A percentile compares a stretch with the other conserved stretches of the same genome.
phyloP scores from a whole-genome alignment of 768 basidiomycete genomes.

The Fibroporia radiculosa region DNA sequence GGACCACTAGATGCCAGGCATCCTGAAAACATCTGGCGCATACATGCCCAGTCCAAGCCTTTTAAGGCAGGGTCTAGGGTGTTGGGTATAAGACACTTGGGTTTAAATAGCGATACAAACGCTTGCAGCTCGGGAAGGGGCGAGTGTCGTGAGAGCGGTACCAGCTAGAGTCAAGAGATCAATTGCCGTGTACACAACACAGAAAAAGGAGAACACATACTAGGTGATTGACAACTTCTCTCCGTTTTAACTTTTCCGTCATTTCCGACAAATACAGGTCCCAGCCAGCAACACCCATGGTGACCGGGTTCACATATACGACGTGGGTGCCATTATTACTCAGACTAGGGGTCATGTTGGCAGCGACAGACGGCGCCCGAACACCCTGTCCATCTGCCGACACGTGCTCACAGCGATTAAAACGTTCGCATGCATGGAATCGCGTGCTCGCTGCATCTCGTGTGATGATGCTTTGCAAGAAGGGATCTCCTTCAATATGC shows the following conservation, averaged over 20 bases:
- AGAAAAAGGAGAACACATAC: conserved; percentile 32
- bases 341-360: not conserved
- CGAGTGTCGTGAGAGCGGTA: conserved; percentile 83
- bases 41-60: conserved; percentile 66
- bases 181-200: not conserved
- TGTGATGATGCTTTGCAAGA: conserved; percentile 53
- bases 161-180: conserved; percentile 41
- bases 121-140: conserved; percentile 76
- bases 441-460: conserved; percentile 55
- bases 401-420: conserved; percentile 62
- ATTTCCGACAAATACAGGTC: conserved; percentile 42
- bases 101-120: conserved; percentile 79
- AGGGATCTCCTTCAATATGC: conserved; percentile 44
- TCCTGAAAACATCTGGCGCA: conserved; percentile 59
- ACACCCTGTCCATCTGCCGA: conserved; percentile 26
- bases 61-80: conserved; percentile 46
- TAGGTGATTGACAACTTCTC: conserved; percentile 48
- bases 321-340: conserved; percentile 40
- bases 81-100: conserved; percentile 72
- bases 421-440: conserved; percentile 92
- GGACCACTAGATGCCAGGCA: conserved; percentile 45
- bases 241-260: conserved; percentile 32
- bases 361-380: conserved; percentile 10
- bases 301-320: conserved; percentile 80
- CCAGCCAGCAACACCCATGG: conserved; percentile 53